phyloP scores from a whole-genome alignment of 2,329 filamentous ascomycete genomes.

The Coleophoma crateriformis region DNA sequence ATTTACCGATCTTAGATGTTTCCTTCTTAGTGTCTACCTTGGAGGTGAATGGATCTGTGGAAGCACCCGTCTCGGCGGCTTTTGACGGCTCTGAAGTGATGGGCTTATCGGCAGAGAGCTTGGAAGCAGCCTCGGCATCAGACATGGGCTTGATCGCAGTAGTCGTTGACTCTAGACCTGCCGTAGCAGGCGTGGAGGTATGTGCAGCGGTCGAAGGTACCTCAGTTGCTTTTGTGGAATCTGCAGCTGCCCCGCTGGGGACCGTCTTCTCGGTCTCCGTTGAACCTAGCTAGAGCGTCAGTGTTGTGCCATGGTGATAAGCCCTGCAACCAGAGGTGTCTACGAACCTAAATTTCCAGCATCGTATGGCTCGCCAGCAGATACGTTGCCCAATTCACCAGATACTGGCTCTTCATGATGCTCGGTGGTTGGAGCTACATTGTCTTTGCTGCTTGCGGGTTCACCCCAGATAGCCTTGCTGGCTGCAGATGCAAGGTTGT shows the following conservation, averaged over 20 bases:
- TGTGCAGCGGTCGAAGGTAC: too few relatives aligned
- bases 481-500: slow-evolving; percentile 41
- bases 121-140: too few relatives aligned
- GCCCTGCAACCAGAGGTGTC: too few relatives aligned
- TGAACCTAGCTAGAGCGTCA: not conserved
- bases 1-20: too few relatives aligned
- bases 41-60: too few relatives aligned
- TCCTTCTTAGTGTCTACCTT: too few relatives aligned
- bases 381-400: slow-evolving; percentile 62
- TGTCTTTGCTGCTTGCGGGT: not conserved
- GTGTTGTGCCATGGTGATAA: not conserved
- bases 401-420: slow-evolving; percentile 59
- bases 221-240: too few relatives aligned
- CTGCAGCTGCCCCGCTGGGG: not conserved
- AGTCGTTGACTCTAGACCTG: too few relatives aligned
- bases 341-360: slow-evolving; percentile 63
- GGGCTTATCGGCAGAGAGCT: not conserved
- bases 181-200: too few relatives aligned
- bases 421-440: slow-evolving; percentile 4
- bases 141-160: too few relatives aligned
- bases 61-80: not conserved
- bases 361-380: slow-evolving; percentile 69
- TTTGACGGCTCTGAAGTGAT: not conserved
- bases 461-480: slow-evolving; percentile 38
- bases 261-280: not conserved